Percentiles rank a stretch among this genome's conserved stretches.
Evolutionary conservation across 2,329 filamentous ascomycete species (phyloP).

Genomic region (Colletotrichum salicis): DNA sequence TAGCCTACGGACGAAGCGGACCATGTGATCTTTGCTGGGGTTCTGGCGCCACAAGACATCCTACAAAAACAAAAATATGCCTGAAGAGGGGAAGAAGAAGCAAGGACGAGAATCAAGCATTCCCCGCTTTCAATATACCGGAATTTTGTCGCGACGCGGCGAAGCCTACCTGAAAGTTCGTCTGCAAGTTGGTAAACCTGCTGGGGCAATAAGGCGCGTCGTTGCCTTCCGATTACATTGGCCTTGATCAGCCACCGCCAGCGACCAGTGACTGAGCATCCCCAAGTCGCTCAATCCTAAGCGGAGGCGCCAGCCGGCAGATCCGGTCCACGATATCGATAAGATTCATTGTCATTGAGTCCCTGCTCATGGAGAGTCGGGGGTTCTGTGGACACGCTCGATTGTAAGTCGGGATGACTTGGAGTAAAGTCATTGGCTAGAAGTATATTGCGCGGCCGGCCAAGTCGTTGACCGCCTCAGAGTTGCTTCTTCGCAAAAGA

Average conservation of each 20-base stretch:
- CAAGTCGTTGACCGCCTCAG: constrained; percentile 24
- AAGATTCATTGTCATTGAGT: not conserved
- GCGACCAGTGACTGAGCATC: not conserved
- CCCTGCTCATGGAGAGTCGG: not conserved
- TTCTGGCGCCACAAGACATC: not conserved
- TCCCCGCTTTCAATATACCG: constrained; percentile 10
- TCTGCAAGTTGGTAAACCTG: not conserved
- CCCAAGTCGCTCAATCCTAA: not conserved
- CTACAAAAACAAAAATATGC: not conserved
- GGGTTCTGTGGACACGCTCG: not conserved
- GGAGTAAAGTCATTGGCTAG: not conserved
- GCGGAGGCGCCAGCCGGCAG: not conserved
- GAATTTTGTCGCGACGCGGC: not conserved
- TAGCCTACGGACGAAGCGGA: not conserved
- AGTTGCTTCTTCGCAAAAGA: constrained; percentile 18
- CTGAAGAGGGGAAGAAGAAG: not conserved
- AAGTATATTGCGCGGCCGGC: not conserved
- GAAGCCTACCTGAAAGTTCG: not conserved
- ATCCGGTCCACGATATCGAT: not conserved
- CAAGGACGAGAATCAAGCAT: not conserved
- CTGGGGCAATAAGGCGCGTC: not conserved
- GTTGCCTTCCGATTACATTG: not conserved
- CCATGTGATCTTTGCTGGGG: not conserved
- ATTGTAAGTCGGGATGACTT: not conserved
- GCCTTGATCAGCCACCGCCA: not conserved